phyloP scores from a whole-genome alignment of 331 rosid species.

The Acacia pycnantha region DNA sequence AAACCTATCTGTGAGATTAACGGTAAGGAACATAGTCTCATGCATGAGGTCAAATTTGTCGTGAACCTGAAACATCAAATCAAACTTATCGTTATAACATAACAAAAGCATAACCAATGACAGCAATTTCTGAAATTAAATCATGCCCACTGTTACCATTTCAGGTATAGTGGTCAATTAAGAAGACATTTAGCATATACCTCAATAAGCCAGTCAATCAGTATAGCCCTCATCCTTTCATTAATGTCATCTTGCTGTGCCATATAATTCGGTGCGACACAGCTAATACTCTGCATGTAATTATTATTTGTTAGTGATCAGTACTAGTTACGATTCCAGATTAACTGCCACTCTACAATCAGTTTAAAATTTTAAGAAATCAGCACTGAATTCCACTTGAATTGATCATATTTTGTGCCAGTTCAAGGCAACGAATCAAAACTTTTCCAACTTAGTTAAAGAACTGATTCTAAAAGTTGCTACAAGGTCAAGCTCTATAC shows the following conservation, averaged over 20 bases:
- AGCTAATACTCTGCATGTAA: constrained; percentile 58
- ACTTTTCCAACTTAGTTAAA: neutral
- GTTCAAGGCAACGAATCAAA: neutral
- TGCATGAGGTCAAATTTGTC: constrained; percentile 90
- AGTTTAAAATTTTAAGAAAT: neutral
- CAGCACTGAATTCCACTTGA: neutral
- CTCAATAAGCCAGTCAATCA: constrained; percentile 97
- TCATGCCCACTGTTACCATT: constrained; percentile 22
- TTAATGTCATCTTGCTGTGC: constrained; percentile 77
- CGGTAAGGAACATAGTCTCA: constrained; percentile 86
- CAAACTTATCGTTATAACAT: neutral
- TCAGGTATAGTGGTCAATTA: constrained; percentile 28
- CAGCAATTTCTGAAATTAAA: neutral
- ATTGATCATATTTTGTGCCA: neutral
- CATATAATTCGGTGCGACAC: constrained; percentile 71
- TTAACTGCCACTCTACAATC: neutral
- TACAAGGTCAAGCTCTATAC: neutral
- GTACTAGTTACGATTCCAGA: constrained; percentile 9
- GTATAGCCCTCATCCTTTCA: constrained; percentile 92
- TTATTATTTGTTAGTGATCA: constrained; percentile 23
- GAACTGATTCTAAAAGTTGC: neutral
- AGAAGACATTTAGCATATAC: constrained; percentile 42
- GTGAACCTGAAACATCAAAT: constrained; percentile 66
- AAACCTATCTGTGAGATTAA: constrained; percentile 83
- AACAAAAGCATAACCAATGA: neutral